A percentile compares a stretch with the other conserved stretches of the same genome.
Evolutionary conservation across 2,329 filamentous ascomycete genomes (phyloP).

Genomic region (Tolypocladium tundrense): DNA sequence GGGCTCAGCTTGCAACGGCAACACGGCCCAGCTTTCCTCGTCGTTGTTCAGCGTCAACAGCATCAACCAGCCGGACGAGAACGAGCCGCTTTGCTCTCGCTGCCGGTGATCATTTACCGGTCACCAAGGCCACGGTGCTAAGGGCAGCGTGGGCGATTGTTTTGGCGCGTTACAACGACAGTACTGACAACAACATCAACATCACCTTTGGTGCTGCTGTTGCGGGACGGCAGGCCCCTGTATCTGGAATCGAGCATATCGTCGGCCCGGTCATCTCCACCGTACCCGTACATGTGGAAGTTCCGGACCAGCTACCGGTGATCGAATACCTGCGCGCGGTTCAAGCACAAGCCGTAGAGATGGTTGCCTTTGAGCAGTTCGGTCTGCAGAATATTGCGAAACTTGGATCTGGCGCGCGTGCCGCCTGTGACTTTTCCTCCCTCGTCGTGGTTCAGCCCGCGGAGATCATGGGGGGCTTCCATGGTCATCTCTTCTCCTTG

Average conservation of each 20-base stretch:
- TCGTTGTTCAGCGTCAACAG: no score
- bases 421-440: slow-evolving; percentile 3
- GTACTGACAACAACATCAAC: neutral
- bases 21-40: no score
- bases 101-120: no score
- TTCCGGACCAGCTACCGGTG: neutral
- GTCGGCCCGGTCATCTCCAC: no score
- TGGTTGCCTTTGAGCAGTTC: slow-evolving; percentile 12
- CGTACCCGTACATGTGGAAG: neutral
- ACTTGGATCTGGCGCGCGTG: slow-evolving; percentile 2
- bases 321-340: slow-evolving; percentile 8
- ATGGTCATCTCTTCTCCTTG: neutral
- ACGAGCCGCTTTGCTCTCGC: no score
- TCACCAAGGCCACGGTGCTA: neutral
- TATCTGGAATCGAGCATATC: neutral
- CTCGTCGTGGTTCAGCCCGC: slow-evolving; percentile 7
- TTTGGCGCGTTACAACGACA: neutral
- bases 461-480: neutral
- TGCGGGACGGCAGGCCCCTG: neutral
- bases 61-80: no score
- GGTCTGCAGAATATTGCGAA: slow-evolving; percentile 17
- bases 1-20: no score
- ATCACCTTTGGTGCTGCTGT: neutral
- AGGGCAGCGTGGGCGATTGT: neutral
- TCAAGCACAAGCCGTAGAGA: slow-evolving; percentile 11